Evolutionary conservation across 345 rosid species (phyloP).

Genomic region (Garcia nutans): DNA sequence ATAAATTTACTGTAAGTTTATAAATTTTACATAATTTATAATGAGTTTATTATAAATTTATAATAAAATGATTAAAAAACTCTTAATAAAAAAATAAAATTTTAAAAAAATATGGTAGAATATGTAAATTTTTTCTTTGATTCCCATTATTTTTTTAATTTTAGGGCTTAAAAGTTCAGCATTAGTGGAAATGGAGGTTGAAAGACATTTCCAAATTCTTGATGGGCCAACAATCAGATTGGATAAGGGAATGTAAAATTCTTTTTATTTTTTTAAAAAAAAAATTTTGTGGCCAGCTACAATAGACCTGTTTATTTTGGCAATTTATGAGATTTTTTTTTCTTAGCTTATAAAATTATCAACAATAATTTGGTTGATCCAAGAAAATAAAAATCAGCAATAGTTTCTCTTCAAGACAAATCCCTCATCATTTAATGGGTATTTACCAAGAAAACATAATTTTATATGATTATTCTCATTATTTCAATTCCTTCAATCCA

Average conservation of each 20-base stretch:
- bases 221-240: constrained; percentile 4
- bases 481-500: too few species aligned
- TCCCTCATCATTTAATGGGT: too few species aligned
- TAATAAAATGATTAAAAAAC: too few species aligned
- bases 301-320: not conserved
- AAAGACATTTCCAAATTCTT: not conserved
- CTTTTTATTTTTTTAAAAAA: not conserved
- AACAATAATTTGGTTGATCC: not conserved
- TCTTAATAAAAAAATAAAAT: too few species aligned
- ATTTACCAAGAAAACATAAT: too few species aligned
- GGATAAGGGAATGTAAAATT: not conserved
- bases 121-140: too few species aligned
- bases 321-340: not conserved
- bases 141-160: too few species aligned
- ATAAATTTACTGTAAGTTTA: too few species aligned
- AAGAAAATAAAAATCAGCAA: constrained; percentile 7
- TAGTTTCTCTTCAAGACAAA: not conserved
- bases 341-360: not conserved
- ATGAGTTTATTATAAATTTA: too few species aligned
- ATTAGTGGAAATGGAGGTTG: not conserved
- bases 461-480: too few species aligned
- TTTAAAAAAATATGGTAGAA: too few species aligned
- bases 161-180: not conserved
- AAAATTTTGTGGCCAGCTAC: not conserved
- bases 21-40: too few species aligned